Base-by-base conservation (phyloP, 495 filamentous ascomycete species). In the Amorphotheca resinae region DNA sequence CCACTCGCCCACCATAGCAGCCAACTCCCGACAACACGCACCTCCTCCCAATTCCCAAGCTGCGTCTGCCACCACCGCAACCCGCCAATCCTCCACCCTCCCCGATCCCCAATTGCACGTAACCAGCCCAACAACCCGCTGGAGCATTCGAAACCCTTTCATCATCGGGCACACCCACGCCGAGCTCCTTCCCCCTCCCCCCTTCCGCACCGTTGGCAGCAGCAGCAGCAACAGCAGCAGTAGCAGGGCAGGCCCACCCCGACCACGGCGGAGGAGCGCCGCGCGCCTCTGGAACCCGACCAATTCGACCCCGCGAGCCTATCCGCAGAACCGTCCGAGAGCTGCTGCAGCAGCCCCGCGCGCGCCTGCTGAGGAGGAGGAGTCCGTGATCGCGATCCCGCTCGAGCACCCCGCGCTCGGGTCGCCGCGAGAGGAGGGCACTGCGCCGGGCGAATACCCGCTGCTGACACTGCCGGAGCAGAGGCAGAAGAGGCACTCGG, bases 381-480 rank as follows among this genome's bases (percentile, higher is more conserved):
- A 63, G 9, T 50, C 64, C 6, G 57, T 70, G 18, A 73, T 68
- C 36, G 64, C 70, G 32, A 56, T 60, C 16, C 66, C 62, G 23
- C 62, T 67, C 41, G 41, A 58, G 7, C 59, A 65, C 45, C 41
- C 59, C 16, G 58, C 59, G 31, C 51, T 51, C 22, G 48, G 53
- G 25, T 44, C 59, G 9, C 45, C 48, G 28, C 51, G 66, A 38
- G 50, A 58, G 22, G 55, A 49, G 40, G 59, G 53, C 22, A 57
- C 55, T 48, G 59, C 59, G 11, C 63, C 76, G 61, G 77, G 76
- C 64, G 77, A 77, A 34, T 77, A 74, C 51, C 82, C 81, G 12
- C 73, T 87, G 14, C 68, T 87, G 39, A 74, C 76, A 9, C 69
- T 83, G 23, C 73, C 79, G 35, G 79, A 85, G 49, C 73, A 74